A percentile compares a stretch with the other conserved stretches of the same genome.
Conservation (phyloP, 1,284 basidiomycete species). For the Mrakiaceae sp. region DNA sequence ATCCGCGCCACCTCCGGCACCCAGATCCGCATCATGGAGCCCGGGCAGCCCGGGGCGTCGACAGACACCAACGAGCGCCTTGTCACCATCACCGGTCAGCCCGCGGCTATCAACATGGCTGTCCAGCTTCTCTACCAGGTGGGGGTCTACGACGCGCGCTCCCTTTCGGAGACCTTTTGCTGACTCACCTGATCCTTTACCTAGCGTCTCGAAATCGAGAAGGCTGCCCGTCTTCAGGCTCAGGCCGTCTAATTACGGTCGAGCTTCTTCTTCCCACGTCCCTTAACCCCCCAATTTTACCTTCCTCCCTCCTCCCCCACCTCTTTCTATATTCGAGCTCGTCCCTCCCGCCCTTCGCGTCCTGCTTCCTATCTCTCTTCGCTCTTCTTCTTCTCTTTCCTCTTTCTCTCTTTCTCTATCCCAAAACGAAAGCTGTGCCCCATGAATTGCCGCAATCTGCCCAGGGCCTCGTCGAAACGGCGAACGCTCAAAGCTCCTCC, state of each 20-base stretch:
- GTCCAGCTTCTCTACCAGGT: constrained; percentile 87
- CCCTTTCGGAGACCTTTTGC: constrained; percentile 4
- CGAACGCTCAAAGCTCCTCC: background rate
- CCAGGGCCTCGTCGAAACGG: background rate
- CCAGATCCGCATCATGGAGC: constrained; percentile 93
- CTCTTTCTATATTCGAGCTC: no score
- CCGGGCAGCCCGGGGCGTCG: constrained; percentile 48
- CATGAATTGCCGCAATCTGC: no score
- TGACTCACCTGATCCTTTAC: constrained; percentile 14
- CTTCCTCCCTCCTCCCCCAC: no score
- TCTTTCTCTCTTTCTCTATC: background rate
- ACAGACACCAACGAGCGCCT: constrained; percentile 64
- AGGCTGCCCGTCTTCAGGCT: constrained; percentile 11
- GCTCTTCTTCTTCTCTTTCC: background rate
- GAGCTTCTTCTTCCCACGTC: no score
- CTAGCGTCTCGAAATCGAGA: constrained; percentile 71
- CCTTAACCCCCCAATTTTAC: no score
- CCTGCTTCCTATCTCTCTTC: background rate
- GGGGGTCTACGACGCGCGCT: constrained; percentile 30
- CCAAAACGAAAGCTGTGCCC: background rate
- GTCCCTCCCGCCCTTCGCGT: no score
- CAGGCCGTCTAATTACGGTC: no score
- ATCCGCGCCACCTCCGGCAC: constrained; percentile 53
- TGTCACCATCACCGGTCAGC: constrained; percentile 89
- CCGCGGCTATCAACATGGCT: constrained; percentile 90